Base-by-base conservation (phyloP, 805 yeast species). In the Cyberlindnera amylophila region DNA sequence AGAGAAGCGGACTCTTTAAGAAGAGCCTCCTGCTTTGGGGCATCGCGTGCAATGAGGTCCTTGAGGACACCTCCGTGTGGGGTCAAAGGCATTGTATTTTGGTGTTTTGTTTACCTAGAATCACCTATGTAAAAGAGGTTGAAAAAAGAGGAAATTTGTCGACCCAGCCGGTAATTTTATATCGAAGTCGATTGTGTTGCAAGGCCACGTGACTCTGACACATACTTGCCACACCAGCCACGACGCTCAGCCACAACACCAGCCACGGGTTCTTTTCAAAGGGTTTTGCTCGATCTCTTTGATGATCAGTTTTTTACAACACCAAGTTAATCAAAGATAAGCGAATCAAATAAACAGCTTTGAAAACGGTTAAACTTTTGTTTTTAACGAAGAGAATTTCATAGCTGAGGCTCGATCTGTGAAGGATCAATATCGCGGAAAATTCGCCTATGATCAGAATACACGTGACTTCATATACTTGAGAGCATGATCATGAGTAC, bases 41-140 rank as follows among this genome's bases (percentile, higher is more conserved):
- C 76, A 63, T 90, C 98, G 66, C 98, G 82, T 41, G 81, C 78
- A 44, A 89, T 74, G 48, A 90, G 74, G 63, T 90, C 98, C 66
- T 90, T 82, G 52, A 90, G 77, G 42, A 71, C 71, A 56, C 96
- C 96, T 61, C 97, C 98, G 76, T 91, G 97, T 45, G 98, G 96
- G 56, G 79, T 67, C 32, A 44, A 23, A 45, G 83, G 81, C 86
- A 82, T 81, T 21, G 14, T 41, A 28, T n/a, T 4, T 19, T 28
- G 29, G 30, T 14, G 16, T 17, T 28, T 6, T 9, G n/a, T 4
- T 6, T 27, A 12, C 10, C 14, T 12, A 12, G 30, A 28, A 18
- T 32, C 15, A 35, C 17, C n/a, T n/a, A n/a, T n/a, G n/a, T n/a
- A n/a, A 21, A 24, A 24, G 7, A 4, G 26, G 28, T 12, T 12